Base-by-base conservation (phyloP, 2,329 filamentous ascomycete genomes). In the Epichloe gansuensis region DNA sequence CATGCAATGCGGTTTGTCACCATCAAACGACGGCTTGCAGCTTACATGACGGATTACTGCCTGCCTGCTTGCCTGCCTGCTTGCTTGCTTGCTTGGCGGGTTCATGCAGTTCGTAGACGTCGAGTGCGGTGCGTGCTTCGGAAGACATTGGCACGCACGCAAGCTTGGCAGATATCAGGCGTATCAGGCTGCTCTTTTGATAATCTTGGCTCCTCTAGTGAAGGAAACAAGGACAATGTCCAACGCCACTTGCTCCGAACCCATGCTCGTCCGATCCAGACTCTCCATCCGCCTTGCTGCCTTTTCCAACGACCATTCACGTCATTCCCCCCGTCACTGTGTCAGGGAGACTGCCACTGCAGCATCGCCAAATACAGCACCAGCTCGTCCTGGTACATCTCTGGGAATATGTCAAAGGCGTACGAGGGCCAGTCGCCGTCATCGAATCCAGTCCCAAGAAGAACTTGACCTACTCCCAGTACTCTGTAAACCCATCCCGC, bases 401-500 rank as follows among this genome's bases (percentile, higher is more conserved):
- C 15, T n/a, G 50, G 27, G 31, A 44, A 52, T 2, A 52, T 48
- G 3, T 52, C 44, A 12, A 13, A 38, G 11, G 44, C 50, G n/a
- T 36, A 52, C 7, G 39, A 21, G 17, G 23, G 7, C 50, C 45
- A 52, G 45, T 49, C 50, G 11, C 45, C 45, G n/a, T 52, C 47
- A 9, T 43, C 42, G 4, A 13, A n/a, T 8, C 27, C 31, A 12
- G 43, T 34, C 9, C 27, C 38, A 50, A 17, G 36, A 50, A 50
- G 15, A 53, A 50, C 47, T 53, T 47, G 41, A 47, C 51, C 9
- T 47, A 53, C 3, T 53, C 51, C 38, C 42, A 53, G 27, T 47
- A 50, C 34, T 50, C 43, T 8, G 47, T 47, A 38, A 50, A 50
- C 47, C 47, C 36, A 53, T 21, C 43, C 47, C 12, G 47, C 51